Evolutionary conservation across 2,329 filamentous ascomycete genomes (phyloP), one percentile per base, ranked within the genome.

Genomic region (Ilyonectria robusta): DNA sequence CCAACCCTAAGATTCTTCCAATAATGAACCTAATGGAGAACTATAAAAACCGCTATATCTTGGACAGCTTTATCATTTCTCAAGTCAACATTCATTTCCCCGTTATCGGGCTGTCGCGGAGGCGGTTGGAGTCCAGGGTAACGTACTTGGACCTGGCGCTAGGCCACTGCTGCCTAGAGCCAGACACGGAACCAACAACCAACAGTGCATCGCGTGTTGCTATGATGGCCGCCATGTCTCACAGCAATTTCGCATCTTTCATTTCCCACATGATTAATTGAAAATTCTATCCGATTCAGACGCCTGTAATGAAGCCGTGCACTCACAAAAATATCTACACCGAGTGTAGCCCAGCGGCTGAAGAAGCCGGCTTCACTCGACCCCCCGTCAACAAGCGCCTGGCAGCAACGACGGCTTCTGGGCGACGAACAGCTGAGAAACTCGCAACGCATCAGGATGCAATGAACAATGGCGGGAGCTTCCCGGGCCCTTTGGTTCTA

Each of bases 401-500:
- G 2, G 53, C 58, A 0, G 72, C 71, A 11, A 59, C 67, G 13
- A 67, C 67, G 0, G 50, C 58, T 1, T 71, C 55, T 11, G 80
- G 79, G 0, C 72, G 75, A 7, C 70, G 75, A 6, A 70, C 70
- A 3, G 70, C 69, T 10, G 50, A 53, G 9, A 26, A 40, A 8
- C 17, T 58, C 29, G 4, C 71, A 9, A 48, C 70, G 1, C 63
- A 72, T 3, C 59, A 69, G 2, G 65, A 74, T 6, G 65, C 57
- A 0, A 48, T 70, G 50, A 66, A 66, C 9, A 70, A 80, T 21
- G 59, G 64, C 0, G 71, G 65, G 35, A 78, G 81, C 0, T 92
- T 91, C 67, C 90, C 89, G 0, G 87, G 81, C 0, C 89, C 90
- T 0, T 75, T 92, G 6, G 80, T 91, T 0, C 78, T 92, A 0